Conservation (phyloP, 306 rosid species). For the Hippophae gyantsensis region DNA sequence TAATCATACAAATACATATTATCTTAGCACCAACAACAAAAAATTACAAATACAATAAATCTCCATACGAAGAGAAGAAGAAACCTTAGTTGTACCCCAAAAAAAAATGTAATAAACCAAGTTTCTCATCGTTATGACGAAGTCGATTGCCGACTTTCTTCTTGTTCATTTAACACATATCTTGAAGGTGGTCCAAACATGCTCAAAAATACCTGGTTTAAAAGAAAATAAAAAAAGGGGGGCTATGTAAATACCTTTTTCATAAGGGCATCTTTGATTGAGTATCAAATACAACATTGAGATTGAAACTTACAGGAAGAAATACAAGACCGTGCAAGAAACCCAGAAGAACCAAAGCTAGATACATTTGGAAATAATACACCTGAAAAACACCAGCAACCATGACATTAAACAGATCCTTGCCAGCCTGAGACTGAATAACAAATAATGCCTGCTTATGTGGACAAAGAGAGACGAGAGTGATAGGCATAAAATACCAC, state of each 20-base stretch:
- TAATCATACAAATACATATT: not conserved
- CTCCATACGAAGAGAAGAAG: slow-evolving; percentile 3
- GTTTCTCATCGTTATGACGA: slow-evolving; percentile 30
- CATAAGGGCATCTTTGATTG: not conserved
- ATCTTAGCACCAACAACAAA: too few relatives aligned
- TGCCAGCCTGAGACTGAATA: too few relatives aligned
- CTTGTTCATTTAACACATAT: slow-evolving; percentile 36
- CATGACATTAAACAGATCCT: not conserved
- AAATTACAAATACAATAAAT: not conserved
- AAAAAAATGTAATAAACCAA: not conserved
- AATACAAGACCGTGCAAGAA: slow-evolving; percentile 93
- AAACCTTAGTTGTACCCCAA: not conserved
- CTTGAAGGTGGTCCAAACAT: slow-evolving; percentile 93
- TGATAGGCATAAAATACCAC: slow-evolving; percentile 44
- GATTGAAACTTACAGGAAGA: slow-evolving; percentile 19
- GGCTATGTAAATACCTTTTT: not conserved
- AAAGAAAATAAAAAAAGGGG: not conserved
- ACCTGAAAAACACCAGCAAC: slow-evolving; percentile 37
- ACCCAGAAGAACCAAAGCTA: slow-evolving; percentile 89
- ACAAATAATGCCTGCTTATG: not conserved
- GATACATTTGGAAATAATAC: slow-evolving; percentile 92
- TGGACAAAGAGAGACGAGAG: slow-evolving; percentile 4
- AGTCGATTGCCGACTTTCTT: slow-evolving; percentile 42
- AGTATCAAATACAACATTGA: not conserved
- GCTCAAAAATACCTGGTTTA: slow-evolving; percentile 70